Percentiles rank a stretch among this genome's conserved stretches.
These are phyloP conservation scores for Leccinum subtestaceum DNA, from an alignment of 768 basidiomycete genomes.

Conservation along the genomic window DNA sequence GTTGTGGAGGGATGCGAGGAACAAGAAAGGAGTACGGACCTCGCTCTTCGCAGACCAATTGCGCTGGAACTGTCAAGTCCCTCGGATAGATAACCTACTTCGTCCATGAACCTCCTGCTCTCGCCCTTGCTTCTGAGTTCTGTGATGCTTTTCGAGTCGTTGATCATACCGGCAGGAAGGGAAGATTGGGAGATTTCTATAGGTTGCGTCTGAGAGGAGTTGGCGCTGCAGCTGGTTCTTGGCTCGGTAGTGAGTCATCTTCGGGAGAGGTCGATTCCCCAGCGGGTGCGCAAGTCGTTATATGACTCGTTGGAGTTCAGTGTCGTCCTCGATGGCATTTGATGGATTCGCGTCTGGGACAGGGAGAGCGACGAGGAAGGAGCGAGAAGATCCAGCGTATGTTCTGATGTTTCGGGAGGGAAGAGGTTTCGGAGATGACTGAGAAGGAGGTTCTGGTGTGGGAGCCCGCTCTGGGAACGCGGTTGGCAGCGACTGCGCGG, in stretches of 20 bases:
- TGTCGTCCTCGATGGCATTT: conserved; percentile 45
- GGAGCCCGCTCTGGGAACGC: conserved; percentile 23
- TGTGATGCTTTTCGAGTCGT: conserved; percentile 75
- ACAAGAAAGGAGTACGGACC: conserved; percentile 39
- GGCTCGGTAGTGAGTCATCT: conserved; percentile 53
- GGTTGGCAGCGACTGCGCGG: conserved; percentile 24
- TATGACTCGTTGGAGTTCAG: conserved; percentile 64
- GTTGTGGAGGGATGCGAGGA: neutral
- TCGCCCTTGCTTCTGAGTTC: conserved; percentile 81
- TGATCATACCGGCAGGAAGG: conserved; percentile 61
- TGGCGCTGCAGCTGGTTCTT: neutral
- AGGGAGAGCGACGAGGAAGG: conserved; percentile 68
- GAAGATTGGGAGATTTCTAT: conserved; percentile 39
- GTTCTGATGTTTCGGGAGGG: conserved; percentile 49
- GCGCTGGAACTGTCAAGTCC: conserved; percentile 58
- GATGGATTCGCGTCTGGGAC: conserved; percentile 28
- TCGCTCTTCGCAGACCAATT: conserved; percentile 61
- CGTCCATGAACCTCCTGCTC: conserved; percentile 74
- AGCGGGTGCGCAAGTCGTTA: conserved; percentile 65
- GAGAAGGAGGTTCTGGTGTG: conserved; percentile 27
- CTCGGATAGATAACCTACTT: conserved; percentile 83
- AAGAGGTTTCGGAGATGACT: conserved; percentile 17
- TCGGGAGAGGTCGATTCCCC: conserved; percentile 80
- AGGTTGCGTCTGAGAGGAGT: conserved; percentile 16
- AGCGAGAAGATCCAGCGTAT: conserved; percentile 76